A percentile compares a stretch with the other conserved stretches of the same genome.
Evolutionary conservation across 2,329 filamentous ascomycete genomes (phyloP).

Genomic region (Coniochaeta prunicola): DNA sequence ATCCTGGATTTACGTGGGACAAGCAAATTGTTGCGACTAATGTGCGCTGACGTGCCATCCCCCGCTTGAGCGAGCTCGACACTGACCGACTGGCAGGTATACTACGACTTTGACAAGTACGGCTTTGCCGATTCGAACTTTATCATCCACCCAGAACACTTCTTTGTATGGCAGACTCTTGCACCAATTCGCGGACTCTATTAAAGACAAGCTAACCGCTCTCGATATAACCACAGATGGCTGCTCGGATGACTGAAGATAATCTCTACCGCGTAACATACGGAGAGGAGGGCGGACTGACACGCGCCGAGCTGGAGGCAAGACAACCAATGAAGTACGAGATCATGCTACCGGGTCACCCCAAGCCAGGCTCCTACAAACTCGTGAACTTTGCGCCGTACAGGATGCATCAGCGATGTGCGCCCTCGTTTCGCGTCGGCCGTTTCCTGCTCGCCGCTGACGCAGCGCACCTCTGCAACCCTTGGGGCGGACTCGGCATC

Average conservation of each 20-base stretch:
- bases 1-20: conserved; percentile 53
- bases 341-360: conserved; percentile 51
- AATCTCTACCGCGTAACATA: conserved; percentile 59
- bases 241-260: conserved; percentile 49
- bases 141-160: conserved; percentile 54
- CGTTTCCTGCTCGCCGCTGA: conserved; percentile 51
- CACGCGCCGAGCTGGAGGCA: conserved; percentile 41
- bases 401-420: conserved; percentile 54
- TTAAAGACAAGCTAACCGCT: not conserved
- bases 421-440: conserved; percentile 48
- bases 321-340: conserved; percentile 49
- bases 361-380: conserved; percentile 49
- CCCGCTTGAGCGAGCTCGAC: not conserved
- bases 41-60: conserved; percentile 25
- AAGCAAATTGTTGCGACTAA: conserved; percentile 57
- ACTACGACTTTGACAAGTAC: conserved; percentile 52
- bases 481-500: conserved; percentile 53
- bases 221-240: conserved; percentile 35
- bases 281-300: conserved; percentile 47
- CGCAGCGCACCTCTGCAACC: conserved; percentile 50
- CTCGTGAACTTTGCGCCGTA: conserved; percentile 52
- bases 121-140: conserved; percentile 51
- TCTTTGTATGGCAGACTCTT: conserved; percentile 25
- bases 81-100: conserved; percentile 34
- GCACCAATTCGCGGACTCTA: not conserved